These are phyloP conservation scores for Aspergillus sclerotialis DNA, from an alignment of 2,329 filamentous ascomycete genomes.

Conservation along the genomic window DNA sequence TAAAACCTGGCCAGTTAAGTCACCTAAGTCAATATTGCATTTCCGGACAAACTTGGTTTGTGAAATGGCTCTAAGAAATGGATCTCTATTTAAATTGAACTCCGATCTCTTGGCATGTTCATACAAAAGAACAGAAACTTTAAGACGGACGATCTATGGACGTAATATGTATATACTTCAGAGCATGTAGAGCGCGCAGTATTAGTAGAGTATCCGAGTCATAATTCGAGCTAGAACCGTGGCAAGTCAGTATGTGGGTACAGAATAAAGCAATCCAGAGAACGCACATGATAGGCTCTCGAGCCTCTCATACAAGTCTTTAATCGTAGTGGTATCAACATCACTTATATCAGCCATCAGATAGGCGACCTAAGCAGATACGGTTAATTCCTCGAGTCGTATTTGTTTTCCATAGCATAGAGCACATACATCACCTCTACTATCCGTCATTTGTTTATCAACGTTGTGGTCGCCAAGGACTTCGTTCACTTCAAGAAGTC, in stretches of 20 bases:
- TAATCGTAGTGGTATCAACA: conserved; percentile 73
- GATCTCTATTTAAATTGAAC: too few species aligned
- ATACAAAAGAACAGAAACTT: too few species aligned
- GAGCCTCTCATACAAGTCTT: conserved; percentile 74
- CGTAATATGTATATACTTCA: too few species aligned
- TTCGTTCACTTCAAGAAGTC: conserved; percentile 64
- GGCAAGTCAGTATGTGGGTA: conserved; percentile 8
- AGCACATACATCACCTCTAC: conserved; percentile 68
- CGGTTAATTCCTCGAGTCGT: too few species aligned
- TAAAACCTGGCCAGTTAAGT: too few species aligned
- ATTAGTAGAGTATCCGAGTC: conserved; percentile 40
- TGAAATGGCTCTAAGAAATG: too few species aligned
- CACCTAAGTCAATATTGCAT: too few species aligned
- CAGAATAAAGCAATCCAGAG: neutral
- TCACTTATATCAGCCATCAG: conserved; percentile 96
- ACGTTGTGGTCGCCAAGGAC: conserved; percentile 94
- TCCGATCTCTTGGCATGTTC: too few species aligned
- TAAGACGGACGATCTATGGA: too few species aligned
- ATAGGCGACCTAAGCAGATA: conserved; percentile 63
- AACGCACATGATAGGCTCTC: conserved; percentile 71
- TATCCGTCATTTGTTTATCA: conserved; percentile 97
- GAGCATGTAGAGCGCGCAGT: too few species aligned
- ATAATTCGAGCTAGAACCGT: conserved; percentile 35
- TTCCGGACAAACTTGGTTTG: too few species aligned
- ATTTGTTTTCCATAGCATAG: too few species aligned